Conservation (phyloP, 495 filamentous ascomycete species). For the Recurvomyces mirabilis region DNA sequence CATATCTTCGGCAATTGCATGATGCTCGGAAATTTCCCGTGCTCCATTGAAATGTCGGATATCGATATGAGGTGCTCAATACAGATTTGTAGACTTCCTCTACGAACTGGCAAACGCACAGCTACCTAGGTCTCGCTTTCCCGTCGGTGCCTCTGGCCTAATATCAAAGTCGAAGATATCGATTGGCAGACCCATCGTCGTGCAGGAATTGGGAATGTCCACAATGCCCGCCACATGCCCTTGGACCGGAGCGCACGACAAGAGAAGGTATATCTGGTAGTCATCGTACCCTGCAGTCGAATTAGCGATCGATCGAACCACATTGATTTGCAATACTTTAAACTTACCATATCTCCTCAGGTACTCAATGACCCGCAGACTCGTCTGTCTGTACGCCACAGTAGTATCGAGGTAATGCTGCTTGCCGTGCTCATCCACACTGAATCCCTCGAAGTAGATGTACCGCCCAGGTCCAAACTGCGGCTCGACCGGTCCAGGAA, state of each 20-base stretch:
- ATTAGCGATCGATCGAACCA: not conserved
- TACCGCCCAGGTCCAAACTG: slow-evolving; percentile 73
- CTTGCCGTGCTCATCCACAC: slow-evolving; percentile 80
- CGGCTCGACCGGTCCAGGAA: slow-evolving; percentile 85
- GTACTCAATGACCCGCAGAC: slow-evolving; percentile 75
- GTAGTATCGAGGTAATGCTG: slow-evolving; percentile 91
- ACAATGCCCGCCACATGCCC: slow-evolving; percentile 91
- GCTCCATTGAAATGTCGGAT: too few relatives aligned
- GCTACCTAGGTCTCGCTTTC: slow-evolving; percentile 59
- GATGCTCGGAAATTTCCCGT: too few relatives aligned
- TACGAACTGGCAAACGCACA: slow-evolving; percentile 57
- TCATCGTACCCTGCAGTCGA: slow-evolving; percentile 37
- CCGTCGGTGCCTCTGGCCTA: slow-evolving; percentile 50
- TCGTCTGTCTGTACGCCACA: slow-evolving; percentile 83
- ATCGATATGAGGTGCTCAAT: too few relatives aligned
- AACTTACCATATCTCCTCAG: slow-evolving; percentile 63
- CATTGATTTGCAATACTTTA: not conserved
- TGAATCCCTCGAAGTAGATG: slow-evolving; percentile 91
- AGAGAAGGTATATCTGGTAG: slow-evolving; percentile 83
- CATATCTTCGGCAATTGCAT: too few relatives aligned
- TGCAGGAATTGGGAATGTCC: slow-evolving; percentile 76
- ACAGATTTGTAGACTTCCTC: too few relatives aligned
- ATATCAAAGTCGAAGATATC: slow-evolving; percentile 98
- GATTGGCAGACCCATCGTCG: slow-evolving; percentile 78
- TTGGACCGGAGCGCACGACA: slow-evolving; percentile 83